Conservation (phyloP, 2,329 filamentous ascomycete species). For the Chlorencoelia australis region DNA sequence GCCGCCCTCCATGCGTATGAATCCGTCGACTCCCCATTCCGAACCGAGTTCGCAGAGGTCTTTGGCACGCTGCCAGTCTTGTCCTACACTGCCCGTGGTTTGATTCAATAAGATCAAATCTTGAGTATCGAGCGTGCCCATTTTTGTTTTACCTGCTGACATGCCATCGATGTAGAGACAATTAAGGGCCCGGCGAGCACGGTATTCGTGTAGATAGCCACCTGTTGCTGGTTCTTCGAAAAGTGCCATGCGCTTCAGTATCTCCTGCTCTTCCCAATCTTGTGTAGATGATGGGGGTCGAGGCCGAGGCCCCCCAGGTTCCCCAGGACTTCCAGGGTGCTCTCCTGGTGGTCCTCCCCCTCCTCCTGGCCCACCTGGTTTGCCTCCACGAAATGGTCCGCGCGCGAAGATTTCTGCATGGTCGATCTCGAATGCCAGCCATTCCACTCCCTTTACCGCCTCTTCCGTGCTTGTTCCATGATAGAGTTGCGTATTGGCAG, state of each 20-base stretch:
- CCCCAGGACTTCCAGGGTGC: conserved; percentile 1
- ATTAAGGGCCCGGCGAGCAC: conserved; percentile 43
- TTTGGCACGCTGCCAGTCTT: conserved; percentile 42
- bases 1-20: conserved; percentile 58
- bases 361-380: conserved; percentile 7
- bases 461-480: conserved; percentile 45
- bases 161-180: conserved; percentile 63
- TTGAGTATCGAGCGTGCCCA: conserved; percentile 60
- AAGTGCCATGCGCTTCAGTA: no score
- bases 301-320: conserved; percentile 1
- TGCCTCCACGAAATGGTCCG: conserved; percentile 2
- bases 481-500: conserved; percentile 54
- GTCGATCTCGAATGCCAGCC: conserved; percentile 70
- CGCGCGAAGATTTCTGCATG: conserved; percentile 57
- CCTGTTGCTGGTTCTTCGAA: not conserved
- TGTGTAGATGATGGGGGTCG: conserved; percentile 3
- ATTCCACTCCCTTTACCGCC: conserved; percentile 47
- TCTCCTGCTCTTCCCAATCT: not conserved
- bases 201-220: conserved; percentile 60
- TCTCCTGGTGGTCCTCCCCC: conserved; percentile 2
- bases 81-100: not conserved
- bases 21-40: conserved; percentile 50
- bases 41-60: conserved; percentile 45
- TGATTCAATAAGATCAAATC: conserved; percentile 42
- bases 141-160: conserved; percentile 52